phyloP scores from a whole-genome alignment of 768 basidiomycete genomes.

The Lentinula sp. region DNA sequence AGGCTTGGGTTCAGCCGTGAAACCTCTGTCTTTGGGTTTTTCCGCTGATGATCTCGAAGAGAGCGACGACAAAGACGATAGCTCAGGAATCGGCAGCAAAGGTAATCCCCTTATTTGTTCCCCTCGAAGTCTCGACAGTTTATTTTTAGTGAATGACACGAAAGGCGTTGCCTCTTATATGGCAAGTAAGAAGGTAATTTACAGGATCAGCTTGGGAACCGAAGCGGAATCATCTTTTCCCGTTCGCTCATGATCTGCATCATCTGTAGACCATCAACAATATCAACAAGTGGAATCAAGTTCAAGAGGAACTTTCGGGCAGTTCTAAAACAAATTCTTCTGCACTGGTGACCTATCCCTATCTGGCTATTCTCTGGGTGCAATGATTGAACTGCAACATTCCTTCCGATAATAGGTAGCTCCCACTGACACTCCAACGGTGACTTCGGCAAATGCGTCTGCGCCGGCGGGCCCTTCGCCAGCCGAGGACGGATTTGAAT shows the following conservation, averaged over 20 bases:
- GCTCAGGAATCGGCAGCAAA: conserved; percentile 36
- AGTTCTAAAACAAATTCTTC: conserved; percentile 20
- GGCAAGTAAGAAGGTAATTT: conserved; percentile 74
- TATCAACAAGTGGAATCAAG: conserved; percentile 96
- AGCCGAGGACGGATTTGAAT: conserved; percentile 69
- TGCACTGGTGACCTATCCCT: conserved; percentile 28
- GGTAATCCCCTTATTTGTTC: conserved; percentile 31
- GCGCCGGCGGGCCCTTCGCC: conserved; percentile 25
- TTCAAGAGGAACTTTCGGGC: conserved; percentile 79
- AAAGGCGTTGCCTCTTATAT: conserved; percentile 80
- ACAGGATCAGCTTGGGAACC: conserved; percentile 3
- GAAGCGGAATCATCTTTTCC: background rate
- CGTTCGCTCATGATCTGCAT: background rate
- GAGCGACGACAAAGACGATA: conserved; percentile 34
- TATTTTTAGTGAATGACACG: conserved; percentile 16
- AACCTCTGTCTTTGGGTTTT: conserved; percentile 54
- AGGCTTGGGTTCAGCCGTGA: conserved; percentile 16
- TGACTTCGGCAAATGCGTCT: conserved; percentile 7
- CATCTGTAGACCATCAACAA: conserved; percentile 70
- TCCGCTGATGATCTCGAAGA: conserved; percentile 58
- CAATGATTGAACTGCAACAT: conserved; percentile 17
- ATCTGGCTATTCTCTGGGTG: conserved; percentile 18
- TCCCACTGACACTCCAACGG: conserved; percentile 13
- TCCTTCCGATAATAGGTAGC: conserved; percentile 16
- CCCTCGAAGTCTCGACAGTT: background rate